Base-by-base conservation (phyloP, 768 basidiomycete genomes). In the Boletus subcaerulescens region DNA sequence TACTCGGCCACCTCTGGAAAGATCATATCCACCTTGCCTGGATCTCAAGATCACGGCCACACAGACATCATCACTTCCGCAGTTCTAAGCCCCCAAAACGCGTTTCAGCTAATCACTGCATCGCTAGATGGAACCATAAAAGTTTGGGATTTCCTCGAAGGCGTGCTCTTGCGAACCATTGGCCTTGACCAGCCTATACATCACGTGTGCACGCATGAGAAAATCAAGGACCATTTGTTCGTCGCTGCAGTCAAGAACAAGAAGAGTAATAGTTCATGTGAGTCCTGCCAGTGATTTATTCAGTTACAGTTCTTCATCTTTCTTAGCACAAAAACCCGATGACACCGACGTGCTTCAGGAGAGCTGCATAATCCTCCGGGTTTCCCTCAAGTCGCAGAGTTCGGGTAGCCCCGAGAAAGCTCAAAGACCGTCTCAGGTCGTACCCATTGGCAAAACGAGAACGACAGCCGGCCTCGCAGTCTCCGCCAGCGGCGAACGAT, bases 121-220 rank as follows among this genome's bases (percentile, higher is more conserved):
- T 91, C 91, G 9, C 64, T 85, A 55, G 89, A 93, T 61, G 96
- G 94, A n/a, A 80, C 78, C 35, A 72, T 98, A 58, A 83, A 90
- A 67, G 74, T 97, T 24, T 99, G 97, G 97, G 93, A 98, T 73
- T 95, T 89, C 70, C 74, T 95, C 36, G 94, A 97, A 55, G 93
- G 86, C 6, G 76, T 78, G 9, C 73, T 97, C 12, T 74, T 98
- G 55, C 83, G 85, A 56, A 90, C 86, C 3, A 80, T 97, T 58
- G 77, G 83, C 53, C 65, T 93, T 42, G 78, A 77, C 29, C 81
- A 87, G 55, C 84, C 87, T 14, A 84, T 95, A 60, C 80, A 83
- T 58, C 79, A 81, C 61, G 72, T 94, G 50, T 86, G 87, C 55
- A 83, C 81, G 0, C 91, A 93, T 64, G 80, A 84, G 58, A 75